phyloP scores from a whole-genome alignment of 1,284 basidiomycete species.

The Moesziomyces globuligerus region DNA sequence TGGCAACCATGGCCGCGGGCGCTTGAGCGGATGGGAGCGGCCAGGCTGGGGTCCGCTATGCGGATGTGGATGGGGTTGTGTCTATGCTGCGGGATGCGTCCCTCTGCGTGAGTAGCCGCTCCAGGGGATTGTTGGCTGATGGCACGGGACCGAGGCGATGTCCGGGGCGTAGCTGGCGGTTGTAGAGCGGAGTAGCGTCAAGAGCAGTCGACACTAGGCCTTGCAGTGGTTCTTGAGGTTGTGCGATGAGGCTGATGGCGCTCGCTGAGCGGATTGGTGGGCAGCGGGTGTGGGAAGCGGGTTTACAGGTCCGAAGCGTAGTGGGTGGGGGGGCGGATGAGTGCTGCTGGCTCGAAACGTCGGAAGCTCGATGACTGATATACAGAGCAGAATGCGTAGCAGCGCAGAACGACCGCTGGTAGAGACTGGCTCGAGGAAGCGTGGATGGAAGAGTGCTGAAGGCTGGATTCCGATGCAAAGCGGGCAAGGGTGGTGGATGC shows the following conservation, averaged over 20 bases:
- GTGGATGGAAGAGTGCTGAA: neutral
- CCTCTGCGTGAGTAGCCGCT: neutral
- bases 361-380: neutral
- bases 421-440: neutral
- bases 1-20: constrained; percentile 26
- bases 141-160: too few species aligned
- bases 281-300: neutral
- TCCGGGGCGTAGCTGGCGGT: too few species aligned
- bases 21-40: constrained; percentile 24
- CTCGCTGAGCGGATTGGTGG: neutral
- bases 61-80: constrained; percentile 1
- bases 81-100: neutral
- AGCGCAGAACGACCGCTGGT: too few species aligned
- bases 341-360: neutral
- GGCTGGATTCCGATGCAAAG: neutral
- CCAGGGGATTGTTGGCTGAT: neutral
- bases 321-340: neutral
- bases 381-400: neutral
- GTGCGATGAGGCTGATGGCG: neutral
- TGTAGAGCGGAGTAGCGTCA: too few species aligned
- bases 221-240: neutral
- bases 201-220: too few species aligned
- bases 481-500: neutral
- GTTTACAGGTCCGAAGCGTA: neutral
- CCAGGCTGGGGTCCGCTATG: constrained; percentile 3